phyloP scores from a whole-genome alignment of 2,329 filamentous ascomycete genomes.

The Cadophora luteo-olivacea region DNA sequence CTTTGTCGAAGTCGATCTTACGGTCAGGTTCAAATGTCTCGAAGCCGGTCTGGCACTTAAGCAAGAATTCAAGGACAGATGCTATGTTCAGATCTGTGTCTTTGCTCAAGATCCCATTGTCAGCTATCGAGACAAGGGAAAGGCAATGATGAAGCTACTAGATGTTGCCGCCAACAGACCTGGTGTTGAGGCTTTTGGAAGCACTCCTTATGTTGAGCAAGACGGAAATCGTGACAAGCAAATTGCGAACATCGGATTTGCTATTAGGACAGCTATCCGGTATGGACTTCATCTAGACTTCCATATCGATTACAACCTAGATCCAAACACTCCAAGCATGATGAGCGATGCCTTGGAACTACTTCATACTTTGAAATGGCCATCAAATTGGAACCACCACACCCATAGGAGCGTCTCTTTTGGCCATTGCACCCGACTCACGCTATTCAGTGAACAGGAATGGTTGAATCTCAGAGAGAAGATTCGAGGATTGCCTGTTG shows the following conservation, averaged over 20 bases:
- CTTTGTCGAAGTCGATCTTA: slow-evolving; percentile 74
- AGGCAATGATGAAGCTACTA: slow-evolving; percentile 58
- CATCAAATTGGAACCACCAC: slow-evolving; percentile 30
- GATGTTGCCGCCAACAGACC: slow-evolving; percentile 50
- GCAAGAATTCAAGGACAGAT: slow-evolving; percentile 56
- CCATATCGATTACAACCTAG: slow-evolving; percentile 74
- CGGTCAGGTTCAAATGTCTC: slow-evolving; percentile 63
- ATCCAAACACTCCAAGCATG: slow-evolving; percentile 54
- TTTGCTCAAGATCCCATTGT: slow-evolving; percentile 76
- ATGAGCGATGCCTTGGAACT: slow-evolving; percentile 60
- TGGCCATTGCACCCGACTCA: slow-evolving; percentile 73
- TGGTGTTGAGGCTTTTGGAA: slow-evolving; percentile 66
- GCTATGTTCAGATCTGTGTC: slow-evolving; percentile 70
- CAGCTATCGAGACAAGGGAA: slow-evolving; percentile 56
- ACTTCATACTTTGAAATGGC: slow-evolving; percentile 59
- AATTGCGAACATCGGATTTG: slow-evolving; percentile 67
- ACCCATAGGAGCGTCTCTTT: slow-evolving; percentile 59
- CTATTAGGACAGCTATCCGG: slow-evolving; percentile 59
- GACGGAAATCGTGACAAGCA: slow-evolving; percentile 48
- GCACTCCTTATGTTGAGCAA: slow-evolving; percentile 73
- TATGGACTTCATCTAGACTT: slow-evolving; percentile 67
- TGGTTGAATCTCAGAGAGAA: slow-evolving; percentile 55
- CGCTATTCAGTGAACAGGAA: slow-evolving; percentile 56
- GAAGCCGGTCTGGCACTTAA: slow-evolving; percentile 64
- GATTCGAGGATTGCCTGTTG: slow-evolving; percentile 62